phyloP scores from a whole-genome alignment of 805 yeast genomes.

The Kluyveromyces nonfermentans region DNA sequence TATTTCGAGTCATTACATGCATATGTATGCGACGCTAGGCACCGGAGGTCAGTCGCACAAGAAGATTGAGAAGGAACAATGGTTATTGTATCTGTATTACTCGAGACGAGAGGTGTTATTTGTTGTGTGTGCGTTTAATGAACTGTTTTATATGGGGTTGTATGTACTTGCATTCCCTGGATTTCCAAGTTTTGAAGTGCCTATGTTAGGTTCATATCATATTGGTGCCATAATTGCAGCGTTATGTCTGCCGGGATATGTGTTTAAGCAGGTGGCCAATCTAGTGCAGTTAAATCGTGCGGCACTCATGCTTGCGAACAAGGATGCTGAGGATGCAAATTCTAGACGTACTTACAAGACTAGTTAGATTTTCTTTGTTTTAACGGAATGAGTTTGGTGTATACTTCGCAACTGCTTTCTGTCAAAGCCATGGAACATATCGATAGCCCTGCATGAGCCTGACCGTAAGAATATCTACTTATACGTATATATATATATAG shows the following conservation, averaged over 20 bases:
- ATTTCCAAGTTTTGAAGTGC: slow-evolving; percentile 12
- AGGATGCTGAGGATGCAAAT: slow-evolving; percentile 42
- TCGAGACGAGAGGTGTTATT: slow-evolving; percentile 77
- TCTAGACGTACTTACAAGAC: too few relatives aligned
- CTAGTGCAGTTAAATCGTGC: slow-evolving; percentile 84
- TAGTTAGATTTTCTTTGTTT: too few relatives aligned
- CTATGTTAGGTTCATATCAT: slow-evolving; percentile 34
- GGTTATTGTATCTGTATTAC: slow-evolving; percentile 76
- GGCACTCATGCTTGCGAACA: slow-evolving; percentile 64
- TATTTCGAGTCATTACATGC: slow-evolving; percentile 93
- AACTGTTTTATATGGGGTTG: slow-evolving; percentile 81
- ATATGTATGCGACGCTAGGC: slow-evolving; percentile 89
- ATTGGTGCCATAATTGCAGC: slow-evolving; percentile 50
- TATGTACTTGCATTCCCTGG: slow-evolving; percentile 59
- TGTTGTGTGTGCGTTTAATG: slow-evolving; percentile 86
- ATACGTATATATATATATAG: too few relatives aligned
- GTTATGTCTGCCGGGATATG: slow-evolving; percentile 74
- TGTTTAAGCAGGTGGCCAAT: slow-evolving; percentile 84
- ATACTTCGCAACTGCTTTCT: too few relatives aligned
- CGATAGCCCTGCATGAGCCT: background rate
- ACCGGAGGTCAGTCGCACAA: slow-evolving; percentile 80
- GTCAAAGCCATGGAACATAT: too few relatives aligned
- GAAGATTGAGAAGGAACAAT: slow-evolving; percentile 60
- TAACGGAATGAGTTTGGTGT: too few relatives aligned
- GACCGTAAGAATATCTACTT: background rate